Evolutionary conservation across 192 early-diverging fungal species (phyloP).

Genomic region (Coemansia furcata): DNA sequence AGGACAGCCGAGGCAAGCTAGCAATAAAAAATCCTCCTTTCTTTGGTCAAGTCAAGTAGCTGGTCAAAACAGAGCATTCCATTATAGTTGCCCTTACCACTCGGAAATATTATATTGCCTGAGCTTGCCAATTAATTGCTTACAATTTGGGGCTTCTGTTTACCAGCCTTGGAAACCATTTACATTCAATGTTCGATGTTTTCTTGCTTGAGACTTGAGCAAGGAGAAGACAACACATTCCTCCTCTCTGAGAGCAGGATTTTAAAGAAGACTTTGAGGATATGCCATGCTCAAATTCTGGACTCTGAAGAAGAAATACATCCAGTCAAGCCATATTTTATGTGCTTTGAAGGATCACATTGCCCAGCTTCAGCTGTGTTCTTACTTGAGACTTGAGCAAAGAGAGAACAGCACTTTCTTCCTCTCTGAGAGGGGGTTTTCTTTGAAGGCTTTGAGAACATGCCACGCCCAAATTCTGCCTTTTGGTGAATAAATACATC

Average conservation of each 20-base stretch:
- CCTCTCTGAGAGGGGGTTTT: not conserved
- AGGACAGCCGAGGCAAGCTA: not conserved
- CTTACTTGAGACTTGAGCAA: not conserved
- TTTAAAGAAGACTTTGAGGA: not conserved
- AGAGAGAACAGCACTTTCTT: not conserved
- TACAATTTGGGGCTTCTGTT: too few species aligned
- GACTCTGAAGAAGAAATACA: not conserved
- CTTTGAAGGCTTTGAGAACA: not conserved
- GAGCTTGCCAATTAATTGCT: too few species aligned
- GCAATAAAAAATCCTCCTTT: not conserved
- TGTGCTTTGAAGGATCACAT: not conserved
- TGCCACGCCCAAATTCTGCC: not conserved
- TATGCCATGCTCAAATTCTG: not conserved
- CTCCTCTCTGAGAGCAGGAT: not conserved
- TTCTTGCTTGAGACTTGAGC: not conserved
- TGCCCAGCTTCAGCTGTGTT: not conserved
- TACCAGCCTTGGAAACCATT: too few species aligned
- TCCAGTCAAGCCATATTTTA: not conserved
- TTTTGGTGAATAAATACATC: too few species aligned
- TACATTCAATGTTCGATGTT: too few species aligned
- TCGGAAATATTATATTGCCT: too few species aligned
- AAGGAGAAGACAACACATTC: too few species aligned
- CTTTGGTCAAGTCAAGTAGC: not conserved
- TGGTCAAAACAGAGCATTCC: not conserved
- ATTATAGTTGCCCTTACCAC: not conserved